phyloP scores from a whole-genome alignment of 768 basidiomycete species.

The Artomyces pyxidatus region DNA sequence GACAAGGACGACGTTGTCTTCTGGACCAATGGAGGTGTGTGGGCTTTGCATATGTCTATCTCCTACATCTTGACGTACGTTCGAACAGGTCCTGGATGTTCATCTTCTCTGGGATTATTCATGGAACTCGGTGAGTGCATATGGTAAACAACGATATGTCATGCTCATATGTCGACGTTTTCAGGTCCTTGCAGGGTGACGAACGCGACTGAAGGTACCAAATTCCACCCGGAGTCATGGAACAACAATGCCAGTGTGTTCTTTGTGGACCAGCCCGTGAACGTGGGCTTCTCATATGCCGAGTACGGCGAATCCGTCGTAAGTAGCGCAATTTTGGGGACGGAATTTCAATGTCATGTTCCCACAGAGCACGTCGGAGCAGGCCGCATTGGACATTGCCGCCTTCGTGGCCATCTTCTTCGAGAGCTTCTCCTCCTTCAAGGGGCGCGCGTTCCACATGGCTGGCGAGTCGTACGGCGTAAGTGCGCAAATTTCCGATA shows the following conservation, averaged over 20 bases:
- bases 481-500: constrained; percentile 9
- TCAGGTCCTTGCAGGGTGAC: constrained; percentile 65
- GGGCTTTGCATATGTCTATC: constrained; percentile 15
- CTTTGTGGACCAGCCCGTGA: constrained; percentile 36
- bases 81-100: constrained; percentile 17
- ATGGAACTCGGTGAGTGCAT: constrained; percentile 46
- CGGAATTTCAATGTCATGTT: background rate
- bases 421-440: constrained; percentile 63
- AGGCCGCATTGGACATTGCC: constrained; percentile 63
- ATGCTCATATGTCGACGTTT: background rate
- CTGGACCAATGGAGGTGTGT: constrained; percentile 31
- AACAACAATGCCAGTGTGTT: constrained; percentile 58
- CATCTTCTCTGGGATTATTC: constrained; percentile 29
- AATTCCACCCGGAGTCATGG: constrained; percentile 56
- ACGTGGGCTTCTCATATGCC: constrained; percentile 33
- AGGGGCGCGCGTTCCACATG: constrained; percentile 43
- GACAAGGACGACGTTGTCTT: constrained; percentile 25
- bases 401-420: constrained; percentile 69
- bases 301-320: constrained; percentile 58
- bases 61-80: constrained; percentile 11
- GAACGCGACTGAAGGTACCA: constrained; percentile 36
- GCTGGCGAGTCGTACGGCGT: constrained; percentile 46
- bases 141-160: constrained; percentile 31
- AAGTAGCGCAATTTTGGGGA: constrained; percentile 14
- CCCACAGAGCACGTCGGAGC: constrained; percentile 49